phyloP scores from a whole-genome alignment of 1,139 yeast genomes.

The Pichia sp. region DNA sequence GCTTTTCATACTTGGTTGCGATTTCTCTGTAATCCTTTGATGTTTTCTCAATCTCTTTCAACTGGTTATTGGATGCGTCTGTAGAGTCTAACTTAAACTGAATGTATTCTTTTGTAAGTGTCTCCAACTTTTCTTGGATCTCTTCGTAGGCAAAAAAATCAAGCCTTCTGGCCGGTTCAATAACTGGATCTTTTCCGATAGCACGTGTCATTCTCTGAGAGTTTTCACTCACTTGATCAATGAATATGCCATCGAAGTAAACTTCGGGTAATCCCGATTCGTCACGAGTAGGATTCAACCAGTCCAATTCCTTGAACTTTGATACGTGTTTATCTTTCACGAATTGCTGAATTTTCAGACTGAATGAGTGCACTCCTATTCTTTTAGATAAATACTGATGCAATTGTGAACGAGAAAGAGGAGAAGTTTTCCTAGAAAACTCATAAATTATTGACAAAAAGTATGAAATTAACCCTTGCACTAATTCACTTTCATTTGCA shows the following conservation, averaged over 20 bases:
- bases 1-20: slow-evolving; percentile 18
- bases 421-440: slow-evolving; percentile 69
- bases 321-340: slow-evolving; percentile 54
- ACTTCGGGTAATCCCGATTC: slow-evolving; percentile 85
- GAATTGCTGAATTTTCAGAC: slow-evolving; percentile 68
- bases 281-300: slow-evolving; percentile 51
- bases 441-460: slow-evolving; percentile 78
- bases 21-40: slow-evolving; percentile 25
- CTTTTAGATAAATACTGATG: slow-evolving; percentile 58
- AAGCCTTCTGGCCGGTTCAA: slow-evolving; percentile 63
- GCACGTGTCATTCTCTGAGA: slow-evolving; percentile 65
- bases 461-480: slow-evolving; percentile 72
- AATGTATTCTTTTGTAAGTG: slow-evolving; percentile 33
- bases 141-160: slow-evolving; percentile 70
- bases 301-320: slow-evolving; percentile 48
- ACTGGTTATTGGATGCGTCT: slow-evolving; percentile 20
- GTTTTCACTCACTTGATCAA: slow-evolving; percentile 65
- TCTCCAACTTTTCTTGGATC: slow-evolving; percentile 41
- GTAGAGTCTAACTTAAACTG: slow-evolving; percentile 34
- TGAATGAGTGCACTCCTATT: slow-evolving; percentile 80
- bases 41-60: slow-evolving; percentile 27
- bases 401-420: slow-evolving; percentile 62
- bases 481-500: slow-evolving; percentile 52
- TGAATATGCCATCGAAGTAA: slow-evolving; percentile 63
- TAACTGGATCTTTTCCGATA: slow-evolving; percentile 66